phyloP scores from a whole-genome alignment of 2,329 filamentous ascomycete genomes.

The Beauveria rudraprayagi region DNA sequence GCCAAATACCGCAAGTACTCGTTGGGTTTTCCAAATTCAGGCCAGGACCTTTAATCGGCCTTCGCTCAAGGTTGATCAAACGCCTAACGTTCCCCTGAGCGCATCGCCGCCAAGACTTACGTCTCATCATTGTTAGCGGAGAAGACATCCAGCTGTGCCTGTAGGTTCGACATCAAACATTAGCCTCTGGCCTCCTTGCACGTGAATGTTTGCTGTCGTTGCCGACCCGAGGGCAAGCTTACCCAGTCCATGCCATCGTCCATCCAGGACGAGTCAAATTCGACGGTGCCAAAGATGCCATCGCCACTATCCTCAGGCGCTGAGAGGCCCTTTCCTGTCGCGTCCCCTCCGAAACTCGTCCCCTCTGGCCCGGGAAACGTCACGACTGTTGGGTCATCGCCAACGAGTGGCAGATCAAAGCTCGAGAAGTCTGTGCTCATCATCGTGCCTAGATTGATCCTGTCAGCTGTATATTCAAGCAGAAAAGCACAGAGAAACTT shows the following conservation, averaged over 20 bases:
- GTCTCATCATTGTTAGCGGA: neutral
- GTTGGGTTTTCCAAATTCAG: too few species aligned
- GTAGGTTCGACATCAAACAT: neutral
- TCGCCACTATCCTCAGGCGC: constrained; percentile 17
- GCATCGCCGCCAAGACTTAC: neutral
- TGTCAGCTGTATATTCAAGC: neutral
- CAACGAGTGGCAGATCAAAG: constrained; percentile 2
- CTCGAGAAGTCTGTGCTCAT: neutral
- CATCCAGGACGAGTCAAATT: constrained; percentile 31
- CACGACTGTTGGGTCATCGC: neutral
- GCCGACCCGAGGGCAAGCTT: constrained; percentile 12
- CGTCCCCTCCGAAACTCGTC: neutral
- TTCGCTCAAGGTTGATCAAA: too few species aligned
- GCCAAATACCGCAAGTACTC: too few species aligned
- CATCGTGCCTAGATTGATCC: neutral
- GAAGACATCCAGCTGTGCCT: neutral
- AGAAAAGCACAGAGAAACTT: neutral
- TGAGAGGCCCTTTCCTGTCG: neutral
- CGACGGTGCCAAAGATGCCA: constrained; percentile 16
- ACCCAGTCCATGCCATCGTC: constrained; percentile 32
- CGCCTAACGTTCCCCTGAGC: too few species aligned
- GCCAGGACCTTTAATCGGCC: too few species aligned
- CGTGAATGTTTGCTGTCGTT: neutral
- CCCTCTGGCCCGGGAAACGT: constrained; percentile 3
- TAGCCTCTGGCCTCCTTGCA: neutral